Conservation (phyloP, 2,329 filamentous ascomycete species). For the Massarina eburnea region DNA sequence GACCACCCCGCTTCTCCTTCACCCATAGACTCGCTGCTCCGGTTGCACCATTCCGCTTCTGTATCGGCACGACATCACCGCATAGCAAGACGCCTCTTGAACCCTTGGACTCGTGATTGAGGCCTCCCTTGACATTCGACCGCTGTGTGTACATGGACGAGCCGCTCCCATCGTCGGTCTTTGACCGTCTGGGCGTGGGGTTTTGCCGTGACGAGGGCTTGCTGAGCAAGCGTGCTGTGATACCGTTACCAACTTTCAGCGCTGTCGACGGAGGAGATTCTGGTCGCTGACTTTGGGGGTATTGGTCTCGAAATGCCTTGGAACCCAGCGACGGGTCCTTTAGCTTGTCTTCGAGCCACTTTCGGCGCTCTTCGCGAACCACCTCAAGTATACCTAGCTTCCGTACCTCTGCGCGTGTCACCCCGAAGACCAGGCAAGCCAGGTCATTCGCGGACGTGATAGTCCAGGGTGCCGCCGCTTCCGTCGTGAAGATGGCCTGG, state of each 20-base stretch:
- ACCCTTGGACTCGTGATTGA: constrained; percentile 70
- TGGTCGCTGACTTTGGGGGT: constrained; percentile 36
- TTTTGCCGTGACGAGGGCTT: constrained; percentile 68
- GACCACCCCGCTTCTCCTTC: constrained; percentile 88
- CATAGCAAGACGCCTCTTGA: constrained; percentile 89
- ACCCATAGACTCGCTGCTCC: constrained; percentile 97
- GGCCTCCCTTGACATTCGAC: constrained; percentile 57
- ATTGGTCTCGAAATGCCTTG: constrained; percentile 34
- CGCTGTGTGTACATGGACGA: constrained; percentile 46
- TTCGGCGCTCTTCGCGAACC: constrained; percentile 82
- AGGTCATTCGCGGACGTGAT: constrained; percentile 95
- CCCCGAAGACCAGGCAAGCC: constrained; percentile 96
- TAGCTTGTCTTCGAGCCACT: constrained; percentile 88
- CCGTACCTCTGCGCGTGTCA: constrained; percentile 91
- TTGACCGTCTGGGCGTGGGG: constrained; percentile 60
- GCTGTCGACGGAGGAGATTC: constrained; percentile 43
- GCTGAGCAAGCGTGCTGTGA: constrained; percentile 84
- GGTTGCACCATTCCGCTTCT: constrained; percentile 88
- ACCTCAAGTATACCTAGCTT: constrained; percentile 95
- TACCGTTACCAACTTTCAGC: constrained; percentile 73
- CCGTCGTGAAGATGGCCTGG: constrained; percentile 97
- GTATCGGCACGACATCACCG: constrained; percentile 96
- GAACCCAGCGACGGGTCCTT: constrained; percentile 60
- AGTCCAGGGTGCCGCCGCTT: constrained; percentile 86
- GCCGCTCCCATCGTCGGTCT: constrained; percentile 63